Conservation (phyloP, 331 rosid species). For the Pyracantha coccinea region DNA sequence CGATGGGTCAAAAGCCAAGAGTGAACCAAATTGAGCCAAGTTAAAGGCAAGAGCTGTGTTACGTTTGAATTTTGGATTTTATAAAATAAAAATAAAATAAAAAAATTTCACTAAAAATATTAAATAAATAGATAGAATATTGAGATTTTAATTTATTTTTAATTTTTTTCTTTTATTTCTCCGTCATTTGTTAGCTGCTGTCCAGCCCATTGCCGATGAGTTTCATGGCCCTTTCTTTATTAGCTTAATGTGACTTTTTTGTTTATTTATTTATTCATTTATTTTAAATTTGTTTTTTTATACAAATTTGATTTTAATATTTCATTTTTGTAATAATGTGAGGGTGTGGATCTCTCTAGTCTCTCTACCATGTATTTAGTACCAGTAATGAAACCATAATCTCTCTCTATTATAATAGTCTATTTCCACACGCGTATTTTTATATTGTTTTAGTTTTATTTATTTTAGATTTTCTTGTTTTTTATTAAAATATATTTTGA, state of each 20-base stretch:
- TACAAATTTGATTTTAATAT: too few relatives aligned
- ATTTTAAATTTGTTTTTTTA: too few relatives aligned
- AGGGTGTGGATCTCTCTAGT: background rate
- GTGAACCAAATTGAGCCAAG: background rate
- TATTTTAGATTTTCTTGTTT: too few relatives aligned
- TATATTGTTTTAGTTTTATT: too few relatives aligned
- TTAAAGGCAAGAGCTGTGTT: background rate
- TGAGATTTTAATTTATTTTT: background rate
- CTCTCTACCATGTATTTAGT: background rate
- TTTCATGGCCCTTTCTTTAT: background rate
- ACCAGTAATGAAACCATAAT: background rate
- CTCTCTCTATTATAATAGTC: background rate
- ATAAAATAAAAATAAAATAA: background rate
- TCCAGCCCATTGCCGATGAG: background rate
- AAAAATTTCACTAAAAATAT: too few relatives aligned
- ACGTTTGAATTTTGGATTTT: background rate
- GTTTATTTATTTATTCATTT: too few relatives aligned
- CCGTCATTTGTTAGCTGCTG: slow-evolving; percentile 2
- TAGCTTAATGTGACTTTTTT: background rate
- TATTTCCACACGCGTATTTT: too few relatives aligned
- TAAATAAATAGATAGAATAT: background rate
- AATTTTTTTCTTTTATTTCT: background rate
- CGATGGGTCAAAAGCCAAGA: background rate
- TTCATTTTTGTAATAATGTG: background rate
- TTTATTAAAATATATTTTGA: too few relatives aligned